Conservation (phyloP, 1,139 yeast genomes). For the Yamadazyma oceani region DNA sequence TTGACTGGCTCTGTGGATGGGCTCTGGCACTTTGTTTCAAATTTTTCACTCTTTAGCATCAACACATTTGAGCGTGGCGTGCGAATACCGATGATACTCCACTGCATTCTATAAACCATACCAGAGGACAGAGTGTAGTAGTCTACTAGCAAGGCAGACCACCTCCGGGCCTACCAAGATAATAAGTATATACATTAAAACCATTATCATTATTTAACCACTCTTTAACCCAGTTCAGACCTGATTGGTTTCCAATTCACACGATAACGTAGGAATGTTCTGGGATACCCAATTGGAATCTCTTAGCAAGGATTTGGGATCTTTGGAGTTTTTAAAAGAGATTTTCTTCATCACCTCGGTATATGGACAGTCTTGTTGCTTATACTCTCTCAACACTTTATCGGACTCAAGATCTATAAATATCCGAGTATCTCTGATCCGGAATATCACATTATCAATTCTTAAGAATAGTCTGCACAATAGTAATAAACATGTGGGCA, state of each 20-base stretch:
- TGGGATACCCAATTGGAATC: constrained; percentile 82
- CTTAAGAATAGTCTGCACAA: constrained; percentile 79
- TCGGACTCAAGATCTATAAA: constrained; percentile 74
- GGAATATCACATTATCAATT: constrained; percentile 83
- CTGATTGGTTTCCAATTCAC: constrained; percentile 11
- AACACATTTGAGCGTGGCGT: neutral
- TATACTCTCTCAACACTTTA: constrained; percentile 71
- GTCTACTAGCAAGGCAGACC: too few relatives aligned
- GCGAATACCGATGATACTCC: neutral
- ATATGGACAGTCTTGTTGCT: constrained; percentile 70
- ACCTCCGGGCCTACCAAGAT: too few relatives aligned
- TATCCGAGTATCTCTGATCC: constrained; percentile 82
- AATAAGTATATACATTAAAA: too few relatives aligned
- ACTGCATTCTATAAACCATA: too few relatives aligned
- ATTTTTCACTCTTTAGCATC: constrained; percentile 1
- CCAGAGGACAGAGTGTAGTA: too few relatives aligned
- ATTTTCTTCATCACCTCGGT: constrained; percentile 47
- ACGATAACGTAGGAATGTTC: constrained; percentile 47
- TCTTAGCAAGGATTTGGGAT: constrained; percentile 73
- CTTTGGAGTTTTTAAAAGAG: constrained; percentile 45
- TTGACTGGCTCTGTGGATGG: neutral
- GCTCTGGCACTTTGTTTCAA: neutral
- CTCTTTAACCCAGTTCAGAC: too few relatives aligned
- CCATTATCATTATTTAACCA: too few relatives aligned
- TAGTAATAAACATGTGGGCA: constrained; percentile 76